Conservation (phyloP, 2,329 filamentous ascomycete genomes). For the Penicillium aurantiogriseum region DNA sequence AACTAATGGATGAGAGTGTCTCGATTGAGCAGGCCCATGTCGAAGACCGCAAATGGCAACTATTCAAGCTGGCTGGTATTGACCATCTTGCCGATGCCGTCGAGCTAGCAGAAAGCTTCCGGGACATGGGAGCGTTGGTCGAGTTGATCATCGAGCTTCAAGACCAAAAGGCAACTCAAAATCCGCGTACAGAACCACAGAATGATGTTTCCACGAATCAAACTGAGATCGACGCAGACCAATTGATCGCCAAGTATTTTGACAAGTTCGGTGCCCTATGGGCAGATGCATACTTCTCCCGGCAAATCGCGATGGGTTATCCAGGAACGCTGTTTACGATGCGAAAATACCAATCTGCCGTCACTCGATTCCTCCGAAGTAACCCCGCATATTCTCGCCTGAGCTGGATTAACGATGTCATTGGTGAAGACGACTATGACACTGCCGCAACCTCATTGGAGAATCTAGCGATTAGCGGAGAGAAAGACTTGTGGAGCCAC, state of each 20-base stretch:
- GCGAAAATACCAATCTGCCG: slow-evolving; percentile 69
- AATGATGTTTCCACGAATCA: slow-evolving; percentile 16
- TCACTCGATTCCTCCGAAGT: slow-evolving; percentile 76
- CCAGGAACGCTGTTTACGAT: slow-evolving; percentile 64
- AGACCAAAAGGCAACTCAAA: slow-evolving; percentile 35
- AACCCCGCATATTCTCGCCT: slow-evolving; percentile 72
- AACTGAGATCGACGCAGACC: slow-evolving; percentile 35
- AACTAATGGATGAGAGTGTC: slow-evolving; percentile 50
- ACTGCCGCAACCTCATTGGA: slow-evolving; percentile 71
- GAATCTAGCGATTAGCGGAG: slow-evolving; percentile 66
- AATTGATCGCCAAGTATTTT: slow-evolving; percentile 49
- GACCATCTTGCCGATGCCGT: slow-evolving; percentile 59
- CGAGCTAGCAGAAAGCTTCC: slow-evolving; percentile 60
- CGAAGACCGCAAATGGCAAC: slow-evolving; percentile 46
- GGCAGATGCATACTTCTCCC: slow-evolving; percentile 73
- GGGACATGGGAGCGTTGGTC: slow-evolving; percentile 63
- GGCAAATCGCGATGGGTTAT: slow-evolving; percentile 66
- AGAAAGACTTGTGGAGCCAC: slow-evolving; percentile 85
- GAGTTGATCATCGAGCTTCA: slow-evolving; percentile 46
- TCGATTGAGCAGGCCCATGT: slow-evolving; percentile 46
- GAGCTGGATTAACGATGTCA: slow-evolving; percentile 92
- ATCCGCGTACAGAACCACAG: slow-evolving; percentile 14
- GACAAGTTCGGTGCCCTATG: slow-evolving; percentile 51
- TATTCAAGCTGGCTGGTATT: slow-evolving; percentile 51
- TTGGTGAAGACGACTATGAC: slow-evolving; percentile 70